Evolutionary conservation across 257 asterid genomes (phyloP).

Genomic region (Solanum arcanum): DNA sequence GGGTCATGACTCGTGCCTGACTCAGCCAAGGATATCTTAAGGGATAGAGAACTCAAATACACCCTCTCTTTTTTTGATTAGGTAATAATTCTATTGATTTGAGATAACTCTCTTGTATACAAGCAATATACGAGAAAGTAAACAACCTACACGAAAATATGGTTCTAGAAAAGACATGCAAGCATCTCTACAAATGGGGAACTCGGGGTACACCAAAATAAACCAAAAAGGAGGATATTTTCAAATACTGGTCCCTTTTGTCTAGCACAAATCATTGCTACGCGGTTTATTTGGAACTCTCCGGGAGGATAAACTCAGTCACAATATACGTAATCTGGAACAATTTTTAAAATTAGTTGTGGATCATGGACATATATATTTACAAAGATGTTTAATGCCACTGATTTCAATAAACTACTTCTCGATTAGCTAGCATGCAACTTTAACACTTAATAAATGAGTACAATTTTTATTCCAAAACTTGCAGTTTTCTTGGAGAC

Average conservation of each 20-base stretch:
- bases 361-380: not conserved
- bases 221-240: not conserved
- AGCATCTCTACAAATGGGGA: not conserved
- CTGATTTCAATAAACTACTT: not conserved
- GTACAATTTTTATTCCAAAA: not conserved
- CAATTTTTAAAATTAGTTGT: not conserved
- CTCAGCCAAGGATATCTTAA: not conserved
- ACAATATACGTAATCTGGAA: not conserved
- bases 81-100: not conserved
- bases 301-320: not conserved
- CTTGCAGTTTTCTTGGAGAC: not conserved
- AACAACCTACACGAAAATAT: not conserved
- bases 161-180: not conserved
- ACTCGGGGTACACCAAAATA: not conserved
- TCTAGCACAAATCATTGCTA: not conserved
- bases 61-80: not conserved
- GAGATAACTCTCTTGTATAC: not conserved
- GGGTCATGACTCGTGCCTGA: not conserved
- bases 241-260: not conserved
- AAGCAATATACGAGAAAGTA: not conserved
- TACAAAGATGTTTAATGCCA: not conserved
- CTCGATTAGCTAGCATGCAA: not conserved
- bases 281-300: not conserved
- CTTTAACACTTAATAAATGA: not conserved
- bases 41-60: not conserved